These are phyloP conservation scores for Spencermartinsiella europaea DNA, from an alignment of 805 yeast genomes.

Conservation along the genomic window DNA sequence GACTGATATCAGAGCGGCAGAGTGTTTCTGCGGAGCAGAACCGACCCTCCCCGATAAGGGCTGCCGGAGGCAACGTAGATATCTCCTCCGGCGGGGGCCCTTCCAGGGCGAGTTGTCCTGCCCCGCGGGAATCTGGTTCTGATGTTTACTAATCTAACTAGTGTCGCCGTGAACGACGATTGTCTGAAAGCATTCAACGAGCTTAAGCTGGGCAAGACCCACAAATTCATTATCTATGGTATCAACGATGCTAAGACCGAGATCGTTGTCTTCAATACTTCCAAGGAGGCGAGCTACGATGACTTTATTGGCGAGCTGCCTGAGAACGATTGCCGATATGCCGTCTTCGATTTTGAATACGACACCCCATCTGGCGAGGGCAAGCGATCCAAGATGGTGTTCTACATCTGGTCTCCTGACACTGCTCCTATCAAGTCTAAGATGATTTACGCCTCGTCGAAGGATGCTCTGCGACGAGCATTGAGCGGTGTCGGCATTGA, in stretches of 20 bases:
- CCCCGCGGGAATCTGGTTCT: no score
- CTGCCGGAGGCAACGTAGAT: no score
- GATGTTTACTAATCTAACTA: slow-evolving; percentile 21
- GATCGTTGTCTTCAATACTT: slow-evolving; percentile 83
- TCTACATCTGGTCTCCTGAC: slow-evolving; percentile 95
- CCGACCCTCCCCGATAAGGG: no score
- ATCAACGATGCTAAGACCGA: slow-evolving; percentile 83
- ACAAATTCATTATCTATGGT: slow-evolving; percentile 74
- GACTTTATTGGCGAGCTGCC: slow-evolving; percentile 82
- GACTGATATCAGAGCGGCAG: no score
- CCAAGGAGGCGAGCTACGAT: slow-evolving; percentile 73
- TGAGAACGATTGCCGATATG: slow-evolving; percentile 94
- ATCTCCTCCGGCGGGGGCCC: no score
- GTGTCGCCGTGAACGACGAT: slow-evolving; percentile 85
- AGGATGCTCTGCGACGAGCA: slow-evolving; percentile 96
- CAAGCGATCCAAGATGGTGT: slow-evolving; percentile 71
- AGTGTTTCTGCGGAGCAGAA: no score
- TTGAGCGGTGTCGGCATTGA: slow-evolving; percentile 92
- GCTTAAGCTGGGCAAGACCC: slow-evolving; percentile 77
- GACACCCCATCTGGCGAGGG: slow-evolving; percentile 89
- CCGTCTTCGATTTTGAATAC: slow-evolving; percentile 94
- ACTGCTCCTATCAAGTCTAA: slow-evolving; percentile 88
- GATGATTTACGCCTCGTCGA: slow-evolving; percentile 98
- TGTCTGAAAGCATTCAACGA: slow-evolving; percentile 93
- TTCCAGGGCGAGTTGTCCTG: no score